Evolutionary conservation across 148 eudicot genomes (phyloP).

Genomic region (Fallopia convolvulus): DNA sequence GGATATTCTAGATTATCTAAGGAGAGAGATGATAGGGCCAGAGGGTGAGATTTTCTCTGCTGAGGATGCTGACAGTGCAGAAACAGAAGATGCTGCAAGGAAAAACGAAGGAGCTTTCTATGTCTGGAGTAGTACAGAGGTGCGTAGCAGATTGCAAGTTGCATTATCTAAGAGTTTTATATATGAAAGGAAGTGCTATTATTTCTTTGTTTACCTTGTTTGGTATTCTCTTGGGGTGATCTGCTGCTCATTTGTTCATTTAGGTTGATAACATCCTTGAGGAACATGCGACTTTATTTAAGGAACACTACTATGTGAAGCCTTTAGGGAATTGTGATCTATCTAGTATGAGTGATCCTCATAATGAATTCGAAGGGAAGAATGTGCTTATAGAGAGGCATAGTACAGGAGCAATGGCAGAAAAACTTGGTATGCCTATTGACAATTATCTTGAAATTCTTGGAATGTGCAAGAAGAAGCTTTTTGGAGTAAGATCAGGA

Average conservation of each 20-base stretch:
- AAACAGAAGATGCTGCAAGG: conserved; percentile 42
- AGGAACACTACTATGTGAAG: conserved; percentile 84
- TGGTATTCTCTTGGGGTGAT: background rate
- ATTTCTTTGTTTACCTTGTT: background rate
- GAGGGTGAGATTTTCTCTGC: conserved; percentile 90
- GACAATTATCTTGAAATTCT: conserved; percentile 54
- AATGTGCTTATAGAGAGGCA: conserved; percentile 88
- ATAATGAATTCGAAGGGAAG: conserved; percentile 72
- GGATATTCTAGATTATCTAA: conserved; percentile 86
- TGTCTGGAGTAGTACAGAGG: conserved; percentile 78
- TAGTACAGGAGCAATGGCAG: conserved; percentile 60
- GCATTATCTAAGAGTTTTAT: background rate
- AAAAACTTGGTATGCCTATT: conserved; percentile 45
- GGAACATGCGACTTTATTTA: conserved; percentile 59
- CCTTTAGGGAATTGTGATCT: conserved; percentile 83
- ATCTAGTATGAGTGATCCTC: conserved; percentile 86
- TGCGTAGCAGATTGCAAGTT: conserved; percentile 14
- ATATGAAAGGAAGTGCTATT: too few relatives aligned
- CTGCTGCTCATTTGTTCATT: background rate
- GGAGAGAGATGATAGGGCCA: conserved; percentile 87
- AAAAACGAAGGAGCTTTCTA: conserved; percentile 96
- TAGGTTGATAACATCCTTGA: conserved; percentile 71
- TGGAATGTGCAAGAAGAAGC: conserved; percentile 53
- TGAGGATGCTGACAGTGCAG: conserved; percentile 98
- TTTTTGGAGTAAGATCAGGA: conserved; percentile 61